Base-by-base conservation (phyloP, 495 filamentous ascomycete species). In the Cercophora samala region DNA sequence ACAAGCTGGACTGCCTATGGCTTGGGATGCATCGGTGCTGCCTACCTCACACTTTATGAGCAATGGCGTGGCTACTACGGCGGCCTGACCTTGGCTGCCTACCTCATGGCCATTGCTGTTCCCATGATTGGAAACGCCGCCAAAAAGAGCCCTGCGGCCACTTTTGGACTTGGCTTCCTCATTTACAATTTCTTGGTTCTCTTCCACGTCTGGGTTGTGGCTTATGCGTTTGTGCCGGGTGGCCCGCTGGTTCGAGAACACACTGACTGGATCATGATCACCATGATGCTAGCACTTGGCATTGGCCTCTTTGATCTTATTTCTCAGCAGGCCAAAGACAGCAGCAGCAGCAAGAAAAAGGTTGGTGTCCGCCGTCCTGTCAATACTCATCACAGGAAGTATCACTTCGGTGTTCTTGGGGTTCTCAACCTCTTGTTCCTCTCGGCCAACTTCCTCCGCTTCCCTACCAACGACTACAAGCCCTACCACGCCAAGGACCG, bases 171-270 rank as follows among this genome's bases (percentile, higher is more conserved):
- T 32, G 93, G 89, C 13, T 97, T 96, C 79, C 74, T 97, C 51
- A 77, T 95, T 37, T 98, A 97, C 78, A 96, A 97, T 74, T 81
- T 97, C 75, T 73, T 98, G 75, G 87, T 97, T 21, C 84, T 99
- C 60, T 95, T 95, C 78, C 93, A 97, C 73, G 93, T 97, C 51
- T 99, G 96, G 96, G 90, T 97, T 62, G 96, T 99, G 22, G 96
- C 96, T 6, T 99, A 99, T 70, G 96, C 96, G 60, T 99, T 99
- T 73, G 96, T 99, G n/a, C 96, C 95, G 18, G 96, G 96, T 54
- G 96, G 95, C 26, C 93, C 93, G 3, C 82, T 97, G 1, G 89
- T 98, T 58, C 89, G 96, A 23, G 96, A 99, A 74, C 93, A 89
- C 71, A 99, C 93, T 23, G 96, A 98, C 76, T 96, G 93, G 89